These are phyloP conservation scores for Pyrrhoderma lamaoense DNA, from an alignment of 1,284 basidiomycete genomes.

Conservation along the genomic window DNA sequence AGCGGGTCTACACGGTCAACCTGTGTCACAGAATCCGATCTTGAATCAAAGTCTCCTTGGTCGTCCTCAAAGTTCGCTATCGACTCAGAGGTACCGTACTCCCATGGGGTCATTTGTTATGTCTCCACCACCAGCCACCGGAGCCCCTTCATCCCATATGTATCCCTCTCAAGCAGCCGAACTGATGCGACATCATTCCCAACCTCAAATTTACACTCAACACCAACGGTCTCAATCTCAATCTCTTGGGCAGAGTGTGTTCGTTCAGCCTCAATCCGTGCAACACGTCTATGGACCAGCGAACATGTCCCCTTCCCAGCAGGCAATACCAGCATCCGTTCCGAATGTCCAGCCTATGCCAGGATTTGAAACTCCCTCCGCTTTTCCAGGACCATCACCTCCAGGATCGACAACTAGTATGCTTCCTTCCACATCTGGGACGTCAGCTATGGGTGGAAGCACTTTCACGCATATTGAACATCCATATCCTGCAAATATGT, in stretches of 20 bases:
- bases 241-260: too few species aligned
- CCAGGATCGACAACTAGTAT: slow-evolving; percentile 22
- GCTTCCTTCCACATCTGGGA: slow-evolving; percentile 30
- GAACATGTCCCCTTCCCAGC: not conserved
- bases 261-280: slow-evolving; percentile 14
- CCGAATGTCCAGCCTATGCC: slow-evolving; percentile 61
- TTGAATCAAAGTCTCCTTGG: slow-evolving; percentile 33
- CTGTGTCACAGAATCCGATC: slow-evolving; percentile 24
- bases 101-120: slow-evolving; percentile 56
- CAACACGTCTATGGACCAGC: slow-evolving; percentile 6
- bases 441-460: slow-evolving; percentile 11
- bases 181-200: slow-evolving; percentile 13
- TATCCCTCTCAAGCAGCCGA: slow-evolving; percentile 9
- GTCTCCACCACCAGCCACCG: slow-evolving; percentile 46
- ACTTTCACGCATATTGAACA: slow-evolving; percentile 7
- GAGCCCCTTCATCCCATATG: slow-evolving; percentile 17
- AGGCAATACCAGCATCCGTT: slow-evolving; percentile 22
- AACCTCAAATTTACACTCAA: slow-evolving; percentile 3
- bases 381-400: slow-evolving; percentile 48
- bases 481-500: slow-evolving; percentile 15
- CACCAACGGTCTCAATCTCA: not conserved
- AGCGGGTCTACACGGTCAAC: slow-evolving; percentile 7
- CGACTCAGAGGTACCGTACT: slow-evolving; percentile 70
- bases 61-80: slow-evolving; percentile 64
- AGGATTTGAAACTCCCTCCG: slow-evolving; percentile 61